Evolutionary conservation across 148 eudicot species (phyloP), one percentile per base, ranked within the genome.

Genomic region (Heliosperma pusillum): DNA sequence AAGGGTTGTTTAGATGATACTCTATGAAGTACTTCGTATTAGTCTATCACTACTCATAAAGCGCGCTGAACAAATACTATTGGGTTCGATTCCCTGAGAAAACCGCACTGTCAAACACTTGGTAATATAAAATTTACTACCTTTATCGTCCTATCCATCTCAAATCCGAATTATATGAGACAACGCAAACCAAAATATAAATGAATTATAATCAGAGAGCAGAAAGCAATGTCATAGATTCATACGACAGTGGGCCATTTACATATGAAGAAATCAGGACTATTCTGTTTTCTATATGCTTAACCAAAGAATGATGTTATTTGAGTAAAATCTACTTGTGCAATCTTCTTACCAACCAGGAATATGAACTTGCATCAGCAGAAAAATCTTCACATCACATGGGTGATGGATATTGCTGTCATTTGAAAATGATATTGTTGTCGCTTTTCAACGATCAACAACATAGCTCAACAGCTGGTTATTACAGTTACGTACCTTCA

Each of bases 211-310:
- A 45, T 64, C 22, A 65, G 59, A 44, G 25, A 15, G 25, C 44
- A 55, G 58, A n/a, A n/a, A 47, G 26, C 20, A 33, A 5, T 57
- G 26, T 59, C 62, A 64, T 66, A 45, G 72, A 57, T 72, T 64
- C 57, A 30, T 30, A 27, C n/a, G 15, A 70, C 3, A 64, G 64
- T 57, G 83, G 76, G 65, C 78, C 52, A 80, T 70, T 78, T 52
- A 77, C 65, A 74, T 59, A 55, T n/a, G 47, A 74, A 29, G 55
- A 42, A 16, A 74, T 16, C 25, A 30, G 26, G 65, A 74, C 22
- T 19, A 59, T 68, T 68, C 55, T 44, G 44, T 56, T 73, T 73
- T 62, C 17, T 4, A 53, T n/a, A 15, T 70, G 50, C 72, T 10
- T 8, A 24, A 30, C 58, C 40, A 29, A 61, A 20, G 44, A 20